phyloP scores from a whole-genome alignment of 345 rosid species.

The Populus nigra region DNA sequence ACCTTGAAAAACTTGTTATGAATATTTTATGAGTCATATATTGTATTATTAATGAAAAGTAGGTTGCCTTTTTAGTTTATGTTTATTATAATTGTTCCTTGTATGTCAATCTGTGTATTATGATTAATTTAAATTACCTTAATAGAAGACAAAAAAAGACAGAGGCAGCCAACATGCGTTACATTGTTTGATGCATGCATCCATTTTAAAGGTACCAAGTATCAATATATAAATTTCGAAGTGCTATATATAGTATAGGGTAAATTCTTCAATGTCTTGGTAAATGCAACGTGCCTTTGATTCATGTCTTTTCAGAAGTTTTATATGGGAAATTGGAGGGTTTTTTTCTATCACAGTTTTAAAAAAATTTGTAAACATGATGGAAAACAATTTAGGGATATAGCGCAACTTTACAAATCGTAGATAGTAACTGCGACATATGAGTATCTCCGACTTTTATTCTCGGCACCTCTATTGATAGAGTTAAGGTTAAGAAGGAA shows the following conservation, averaged over 20 bases:
- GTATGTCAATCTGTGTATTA: neutral
- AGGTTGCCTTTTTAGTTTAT: neutral
- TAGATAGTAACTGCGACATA: too few species aligned
- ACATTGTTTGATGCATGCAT: neutral
- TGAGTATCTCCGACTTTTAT: too few species aligned
- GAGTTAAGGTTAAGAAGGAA: too few species aligned
- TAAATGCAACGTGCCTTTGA: neutral
- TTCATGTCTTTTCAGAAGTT: neutral
- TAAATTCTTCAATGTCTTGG: neutral
- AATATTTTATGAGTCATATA: neutral
- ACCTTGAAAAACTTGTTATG: constrained; percentile 23
- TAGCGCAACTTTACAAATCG: too few species aligned
- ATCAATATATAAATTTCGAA: neutral
- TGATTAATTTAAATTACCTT: neutral
- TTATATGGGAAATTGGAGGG: neutral
- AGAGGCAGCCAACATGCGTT: neutral
- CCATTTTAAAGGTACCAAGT: neutral
- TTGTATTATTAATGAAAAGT: neutral
- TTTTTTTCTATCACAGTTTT: too few species aligned
- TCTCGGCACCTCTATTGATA: too few species aligned
- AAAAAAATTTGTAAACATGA: too few species aligned
- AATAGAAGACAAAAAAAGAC: too few species aligned
- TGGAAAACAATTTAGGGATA: too few species aligned
- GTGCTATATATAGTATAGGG: neutral
- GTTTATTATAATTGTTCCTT: neutral